phyloP scores from a whole-genome alignment of 805 yeast species.

The Candida silvatica region DNA sequence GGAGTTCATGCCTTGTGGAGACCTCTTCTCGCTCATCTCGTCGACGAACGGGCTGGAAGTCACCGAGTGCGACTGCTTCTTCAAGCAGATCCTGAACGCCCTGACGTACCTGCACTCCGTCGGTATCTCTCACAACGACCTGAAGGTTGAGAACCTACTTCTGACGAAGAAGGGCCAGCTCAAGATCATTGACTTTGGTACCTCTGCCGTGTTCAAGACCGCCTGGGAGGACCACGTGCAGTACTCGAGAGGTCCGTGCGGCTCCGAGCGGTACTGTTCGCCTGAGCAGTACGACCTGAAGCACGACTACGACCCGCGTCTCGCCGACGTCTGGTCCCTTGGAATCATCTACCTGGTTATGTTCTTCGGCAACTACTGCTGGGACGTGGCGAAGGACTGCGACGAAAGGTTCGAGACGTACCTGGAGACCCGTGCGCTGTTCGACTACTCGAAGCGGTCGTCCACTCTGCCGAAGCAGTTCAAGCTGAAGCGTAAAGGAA shows the following conservation, averaged over 20 bases:
- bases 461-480: constrained; percentile 19
- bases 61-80: constrained; percentile 78
- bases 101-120: constrained; percentile 78
- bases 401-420: constrained; percentile 39
- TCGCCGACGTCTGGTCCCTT: constrained; percentile 84
- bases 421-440: constrained; percentile 33
- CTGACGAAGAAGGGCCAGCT: constrained; percentile 58
- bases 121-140: constrained; percentile 91
- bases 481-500: constrained; percentile 28
- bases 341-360: constrained; percentile 73
- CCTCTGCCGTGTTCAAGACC: constrained; percentile 82
- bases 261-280: constrained; percentile 86
- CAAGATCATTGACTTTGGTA: constrained; percentile 82
- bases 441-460: constrained; percentile 22
- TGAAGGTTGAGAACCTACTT: constrained; percentile 81
- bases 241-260: constrained; percentile 66
- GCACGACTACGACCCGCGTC: constrained; percentile 60
- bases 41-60: constrained; percentile 45
- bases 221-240: constrained; percentile 80
- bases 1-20: constrained; percentile 94
- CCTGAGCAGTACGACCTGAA: constrained; percentile 70
- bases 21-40: constrained; percentile 52
- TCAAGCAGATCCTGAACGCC: constrained; percentile 80
- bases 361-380: constrained; percentile 32
- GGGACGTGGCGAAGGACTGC: constrained; percentile 27